phyloP scores from a whole-genome alignment of 2,329 filamentous ascomycete genomes.

The Diatrype stigma region DNA sequence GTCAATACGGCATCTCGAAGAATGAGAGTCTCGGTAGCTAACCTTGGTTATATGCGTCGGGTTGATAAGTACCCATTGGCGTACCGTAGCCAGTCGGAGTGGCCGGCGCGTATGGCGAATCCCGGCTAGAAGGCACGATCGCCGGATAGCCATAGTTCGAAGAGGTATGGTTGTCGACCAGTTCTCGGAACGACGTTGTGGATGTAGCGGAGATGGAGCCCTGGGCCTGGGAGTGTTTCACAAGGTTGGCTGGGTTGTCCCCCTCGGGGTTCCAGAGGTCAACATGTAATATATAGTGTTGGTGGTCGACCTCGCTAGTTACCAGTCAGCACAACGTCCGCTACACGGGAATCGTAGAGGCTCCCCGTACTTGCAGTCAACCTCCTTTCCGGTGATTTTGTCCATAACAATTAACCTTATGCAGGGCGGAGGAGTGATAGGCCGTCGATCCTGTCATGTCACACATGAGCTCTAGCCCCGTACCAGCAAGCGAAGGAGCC shows the following conservation, averaged over 20 bases:
- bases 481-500: constrained; percentile 3
- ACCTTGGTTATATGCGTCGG: constrained; percentile 26
- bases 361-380: constrained; percentile 71
- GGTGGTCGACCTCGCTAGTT: constrained; percentile 24
- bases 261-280: constrained; percentile 66
- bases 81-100: constrained; percentile 20
- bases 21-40: constrained; percentile 3
- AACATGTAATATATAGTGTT: constrained; percentile 45
- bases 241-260: constrained; percentile 61
- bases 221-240: constrained; percentile 58
- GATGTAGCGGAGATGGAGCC: constrained; percentile 81
- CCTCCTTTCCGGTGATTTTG: constrained; percentile 68
- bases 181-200: constrained; percentile 62
- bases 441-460: constrained; percentile 75
- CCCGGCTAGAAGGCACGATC: constrained; percentile 26
- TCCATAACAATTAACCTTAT: constrained; percentile 80
- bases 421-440: constrained; percentile 93
- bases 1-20: constrained; percentile 1
- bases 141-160: constrained; percentile 25
- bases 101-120: constrained; percentile 17
- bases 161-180: constrained; percentile 22
- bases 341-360: not conserved
- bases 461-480: constrained; percentile 9
- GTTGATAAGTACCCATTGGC: constrained; percentile 22
- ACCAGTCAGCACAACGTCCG: constrained; percentile 5